These are phyloP conservation scores for Colletotrichum somersetense DNA, from an alignment of 2,329 filamentous ascomycete species.

Conservation along the genomic window DNA sequence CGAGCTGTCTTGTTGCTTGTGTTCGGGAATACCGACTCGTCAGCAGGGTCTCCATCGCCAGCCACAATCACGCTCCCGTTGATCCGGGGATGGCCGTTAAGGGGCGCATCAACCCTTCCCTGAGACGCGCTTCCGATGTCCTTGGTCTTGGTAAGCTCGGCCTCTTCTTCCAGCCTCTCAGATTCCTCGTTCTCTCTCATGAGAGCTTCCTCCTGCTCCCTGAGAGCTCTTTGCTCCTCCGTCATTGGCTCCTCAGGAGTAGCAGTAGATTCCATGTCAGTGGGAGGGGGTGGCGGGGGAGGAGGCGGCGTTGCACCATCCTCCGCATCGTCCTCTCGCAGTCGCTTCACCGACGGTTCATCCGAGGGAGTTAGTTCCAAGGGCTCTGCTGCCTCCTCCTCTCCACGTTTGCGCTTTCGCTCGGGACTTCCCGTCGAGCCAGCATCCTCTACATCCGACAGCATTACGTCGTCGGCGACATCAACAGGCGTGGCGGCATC, in stretches of 20 bases:
- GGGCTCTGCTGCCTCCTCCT: conserved; percentile 58
- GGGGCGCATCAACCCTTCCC: not conserved
- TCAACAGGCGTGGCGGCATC: conserved; percentile 48
- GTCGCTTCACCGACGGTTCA: conserved; percentile 66
- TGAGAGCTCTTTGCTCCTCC: conserved; percentile 60
- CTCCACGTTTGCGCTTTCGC: conserved; percentile 75
- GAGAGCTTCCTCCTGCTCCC: conserved; percentile 64
- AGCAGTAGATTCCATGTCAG: conserved; percentile 50
- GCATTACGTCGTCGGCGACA: conserved; percentile 53
- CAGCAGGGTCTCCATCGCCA: conserved; percentile 16
- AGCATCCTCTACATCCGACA: conserved; percentile 60
- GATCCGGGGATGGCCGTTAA: conserved; percentile 17
- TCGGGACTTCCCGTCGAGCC: conserved; percentile 62
- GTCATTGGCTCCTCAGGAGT: conserved; percentile 52
- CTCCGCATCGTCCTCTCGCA: conserved; percentile 60
- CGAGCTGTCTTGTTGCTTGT: conserved; percentile 16
- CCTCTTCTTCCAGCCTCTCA: conserved; percentile 59
- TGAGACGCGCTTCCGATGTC: not conserved
- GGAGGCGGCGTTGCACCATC: conserved; percentile 59
- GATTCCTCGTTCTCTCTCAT: conserved; percentile 68
- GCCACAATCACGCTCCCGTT: conserved; percentile 30
- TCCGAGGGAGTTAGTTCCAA: conserved; percentile 65
- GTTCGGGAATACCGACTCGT: conserved; percentile 17
- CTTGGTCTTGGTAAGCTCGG: conserved; percentile 29
- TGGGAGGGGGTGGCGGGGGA: conserved; percentile 58